Evolutionary conservation across 2,329 filamentous ascomycete genomes (phyloP), one percentile per base, ranked within the genome.

Genomic region (Balansia obtecta): DNA sequence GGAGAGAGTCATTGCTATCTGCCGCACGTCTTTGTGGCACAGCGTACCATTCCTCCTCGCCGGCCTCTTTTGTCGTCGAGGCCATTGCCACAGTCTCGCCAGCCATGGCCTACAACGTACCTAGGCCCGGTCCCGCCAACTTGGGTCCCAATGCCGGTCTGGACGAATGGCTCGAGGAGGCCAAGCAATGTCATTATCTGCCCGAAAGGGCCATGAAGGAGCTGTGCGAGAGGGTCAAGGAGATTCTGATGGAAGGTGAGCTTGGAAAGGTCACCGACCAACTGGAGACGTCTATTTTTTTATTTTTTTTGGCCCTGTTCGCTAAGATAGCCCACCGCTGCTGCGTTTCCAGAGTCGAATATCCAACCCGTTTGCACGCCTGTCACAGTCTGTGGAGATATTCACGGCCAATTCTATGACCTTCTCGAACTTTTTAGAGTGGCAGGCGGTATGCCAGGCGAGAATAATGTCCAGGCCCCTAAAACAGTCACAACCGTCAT

Each of bases 371-470:
- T 98, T 18, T 82, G 86, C 49, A 95, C 93, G 0, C 93, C 93
- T 7, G 93, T 98, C 55, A 98, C 93, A 5, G 86, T 98, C 55
- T 97, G 93, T 63, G 93, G 93, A 64, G 93, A 98, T 65, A 97
- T 98, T 55, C 93, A 98, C 69, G 93, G 93, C 60, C 93, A 98
- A 71, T 97, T 97, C 68, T 97, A 98, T 71, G 93, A 98, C 67
- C 76, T 98, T 10, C 81, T 97, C 54, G 93, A 98, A 73, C 82
- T 98, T 46, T 98, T 98, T 70, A 85, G 90, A 49, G 91, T 98
- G 40, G 89, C 91, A 45, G 93, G 93, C 54, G 93, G 93, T 57
- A 96, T 97, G 87, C 93, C 93, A 11, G 88, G 88, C 60, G 86
- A 95, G 60, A 78, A 80, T 39, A 78, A 83, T 54, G 75, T 82